These are phyloP conservation scores for Penicillium waksmanii DNA, from an alignment of 495 filamentous ascomycete species.

Conservation along the genomic window DNA sequence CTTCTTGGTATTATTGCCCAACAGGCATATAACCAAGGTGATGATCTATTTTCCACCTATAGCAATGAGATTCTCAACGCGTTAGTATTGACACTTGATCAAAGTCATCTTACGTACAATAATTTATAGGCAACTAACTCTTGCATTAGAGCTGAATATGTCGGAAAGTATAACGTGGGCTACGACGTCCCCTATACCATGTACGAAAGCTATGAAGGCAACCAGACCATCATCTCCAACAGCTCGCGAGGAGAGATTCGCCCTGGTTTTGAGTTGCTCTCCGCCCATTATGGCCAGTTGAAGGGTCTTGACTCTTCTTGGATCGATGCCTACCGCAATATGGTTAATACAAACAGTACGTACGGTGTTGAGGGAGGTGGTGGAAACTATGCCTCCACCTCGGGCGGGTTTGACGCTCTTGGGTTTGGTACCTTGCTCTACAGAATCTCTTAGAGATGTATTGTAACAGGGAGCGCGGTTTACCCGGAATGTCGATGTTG, in stretches of 20 bases:
- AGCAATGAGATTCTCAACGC: not conserved
- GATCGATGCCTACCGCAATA: not conserved
- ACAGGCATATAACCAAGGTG: not conserved
- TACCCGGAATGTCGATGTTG: not conserved
- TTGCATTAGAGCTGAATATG: not conserved
- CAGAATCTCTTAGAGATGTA: slow-evolving; percentile 6
- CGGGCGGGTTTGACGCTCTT: slow-evolving; percentile 40
- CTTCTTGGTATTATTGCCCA: not conserved
- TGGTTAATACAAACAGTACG: not conserved
- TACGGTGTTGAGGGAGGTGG: slow-evolving; percentile 38
- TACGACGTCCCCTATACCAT: not conserved
- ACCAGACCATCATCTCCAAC: not conserved
- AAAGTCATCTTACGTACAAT: not conserved
- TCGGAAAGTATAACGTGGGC: not conserved
- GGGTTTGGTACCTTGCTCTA: slow-evolving; percentile 44
- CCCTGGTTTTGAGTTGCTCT: not conserved
- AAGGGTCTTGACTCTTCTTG: not conserved
- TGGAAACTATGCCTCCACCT: slow-evolving; percentile 36
- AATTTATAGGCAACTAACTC: not conserved
- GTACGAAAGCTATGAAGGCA: not conserved
- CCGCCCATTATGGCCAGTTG: not conserved
- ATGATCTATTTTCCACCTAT: not conserved
- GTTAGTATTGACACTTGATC: not conserved
- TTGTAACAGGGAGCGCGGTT: not conserved
- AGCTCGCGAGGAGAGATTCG: not conserved